Conservation (phyloP, 2,329 filamentous ascomycete species). For the Trichoderma atroviride region DNA sequence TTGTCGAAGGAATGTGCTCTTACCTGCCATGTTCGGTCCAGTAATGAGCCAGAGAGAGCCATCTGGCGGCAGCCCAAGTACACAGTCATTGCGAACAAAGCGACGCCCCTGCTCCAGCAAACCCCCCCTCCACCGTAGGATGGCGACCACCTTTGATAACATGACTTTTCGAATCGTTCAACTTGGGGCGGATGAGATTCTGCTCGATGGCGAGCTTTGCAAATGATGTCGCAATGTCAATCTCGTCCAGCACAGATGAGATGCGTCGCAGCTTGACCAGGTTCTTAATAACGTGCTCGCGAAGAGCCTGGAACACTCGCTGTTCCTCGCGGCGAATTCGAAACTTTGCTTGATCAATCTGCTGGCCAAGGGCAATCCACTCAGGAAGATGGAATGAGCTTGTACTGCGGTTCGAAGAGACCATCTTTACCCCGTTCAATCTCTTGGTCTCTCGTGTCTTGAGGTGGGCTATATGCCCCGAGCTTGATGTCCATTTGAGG, state of each 20-base stretch:
- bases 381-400: slow-evolving; percentile 80
- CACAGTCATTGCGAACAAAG: slow-evolving; percentile 86
- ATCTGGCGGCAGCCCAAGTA: slow-evolving; percentile 69
- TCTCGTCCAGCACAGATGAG: slow-evolving; percentile 86
- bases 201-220: slow-evolving; percentile 77
- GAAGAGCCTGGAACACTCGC: slow-evolving; percentile 73
- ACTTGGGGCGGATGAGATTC: slow-evolving; percentile 69
- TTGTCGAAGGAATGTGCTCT: slow-evolving; percentile 93
- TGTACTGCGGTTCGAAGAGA: slow-evolving; percentile 82
- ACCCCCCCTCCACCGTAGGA: slow-evolving; percentile 83
- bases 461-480: slow-evolving; percentile 90
- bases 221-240: slow-evolving; percentile 88
- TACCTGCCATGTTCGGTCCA: slow-evolving; percentile 97
- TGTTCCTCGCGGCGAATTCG: slow-evolving; percentile 85
- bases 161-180: slow-evolving; percentile 68
- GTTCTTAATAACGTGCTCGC: slow-evolving; percentile 75
- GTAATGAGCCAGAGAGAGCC: slow-evolving; percentile 69
- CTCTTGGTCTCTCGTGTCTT: slow-evolving; percentile 72
- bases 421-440: slow-evolving; percentile 42
- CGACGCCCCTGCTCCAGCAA: slow-evolving; percentile 75
- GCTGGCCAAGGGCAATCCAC: slow-evolving; percentile 81
- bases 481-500: slow-evolving; percentile 81
- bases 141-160: slow-evolving; percentile 85
- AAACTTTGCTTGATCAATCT: slow-evolving; percentile 74
- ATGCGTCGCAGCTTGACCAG: slow-evolving; percentile 87